Evolutionary conservation across 1,284 basidiomycete species (phyloP), one percentile per base, ranked within the genome.

Genomic region (Veloboletus limbatus): DNA sequence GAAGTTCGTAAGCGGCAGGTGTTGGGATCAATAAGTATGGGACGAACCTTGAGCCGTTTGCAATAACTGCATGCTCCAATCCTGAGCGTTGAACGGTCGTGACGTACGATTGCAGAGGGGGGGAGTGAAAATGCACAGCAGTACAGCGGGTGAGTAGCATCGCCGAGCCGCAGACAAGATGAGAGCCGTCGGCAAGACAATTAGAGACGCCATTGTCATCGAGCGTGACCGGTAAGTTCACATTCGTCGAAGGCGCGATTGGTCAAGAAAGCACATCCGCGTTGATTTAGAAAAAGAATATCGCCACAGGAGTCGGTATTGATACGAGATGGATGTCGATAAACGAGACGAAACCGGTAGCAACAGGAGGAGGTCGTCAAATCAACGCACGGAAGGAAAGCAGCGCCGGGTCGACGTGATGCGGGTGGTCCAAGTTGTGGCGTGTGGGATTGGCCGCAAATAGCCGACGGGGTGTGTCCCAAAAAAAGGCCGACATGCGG

Each of bases 21-120:
- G n/a, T n/a, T n/a, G n/a, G n/a, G n/a, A n/a, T n/a, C 9, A 24
- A 18, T 18, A 43, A 38, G 34, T 20, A 38, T 43, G 36, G 35
- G 21, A 69, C 82, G 50, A 66, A 85, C 87, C 82, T 90, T 90
- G 60, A 90, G 78, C 57, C 81, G 84, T 68, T 88, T 90, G 75
- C 87, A 91, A 59, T 88, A 79, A 8, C 76, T 84, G 64, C 87
- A 91, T 33, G 87, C 87, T 51, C 87, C 85, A 49, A 83, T 81
- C 43, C 86, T 89, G 63, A 43, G 52, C 17, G 31, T 86, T 89
- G 63, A 43, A 53, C 17, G 31, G 20, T 35, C 34, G 24, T 50
- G 21, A 48, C 40, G 37, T 47, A 21, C 28, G 30, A 46, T 26
- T 9, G 20, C 16, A 41, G 47, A 34, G 43, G 44, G 33, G 22